phyloP scores from a whole-genome alignment of 2,329 filamentous ascomycete species.

The Tolypocladium cylindrosporum region DNA sequence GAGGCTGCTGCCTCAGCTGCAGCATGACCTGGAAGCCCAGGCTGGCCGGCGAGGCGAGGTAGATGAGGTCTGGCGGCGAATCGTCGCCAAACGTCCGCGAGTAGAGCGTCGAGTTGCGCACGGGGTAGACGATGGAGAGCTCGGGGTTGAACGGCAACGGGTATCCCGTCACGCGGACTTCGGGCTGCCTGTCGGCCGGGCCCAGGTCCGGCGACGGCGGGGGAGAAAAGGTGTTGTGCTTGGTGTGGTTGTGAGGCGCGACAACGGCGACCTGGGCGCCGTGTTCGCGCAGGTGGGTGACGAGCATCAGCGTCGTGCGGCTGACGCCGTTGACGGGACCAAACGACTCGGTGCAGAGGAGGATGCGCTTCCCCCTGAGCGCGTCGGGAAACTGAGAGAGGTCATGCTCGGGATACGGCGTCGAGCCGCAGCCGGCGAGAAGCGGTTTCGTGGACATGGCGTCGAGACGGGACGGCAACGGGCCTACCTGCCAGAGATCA shows the following conservation, averaged over 20 bases:
- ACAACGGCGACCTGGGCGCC: constrained; percentile 57
- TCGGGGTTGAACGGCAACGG: constrained; percentile 64
- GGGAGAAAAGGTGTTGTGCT: constrained; percentile 43
- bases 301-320: constrained; percentile 58
- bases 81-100: constrained; percentile 44
- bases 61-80: constrained; percentile 52
- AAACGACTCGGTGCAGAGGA: constrained; percentile 62
- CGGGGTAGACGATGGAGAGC: constrained; percentile 59
- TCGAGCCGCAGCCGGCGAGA: constrained; percentile 1
- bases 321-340: constrained; percentile 67
- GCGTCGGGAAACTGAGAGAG: constrained; percentile 33
- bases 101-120: constrained; percentile 53
- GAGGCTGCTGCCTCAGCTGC: constrained; percentile 52
- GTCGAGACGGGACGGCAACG: background rate
- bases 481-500: background rate
- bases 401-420: constrained; percentile 22
- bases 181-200: constrained; percentile 25
- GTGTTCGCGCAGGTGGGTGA: constrained; percentile 55
- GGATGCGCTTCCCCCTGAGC: constrained; percentile 50
- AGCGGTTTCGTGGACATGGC: constrained; percentile 6
- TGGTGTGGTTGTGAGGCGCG: constrained; percentile 48
- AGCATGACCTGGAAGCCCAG: constrained; percentile 62
- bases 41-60: constrained; percentile 59
- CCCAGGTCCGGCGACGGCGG: constrained; percentile 22
- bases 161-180: constrained; percentile 53